phyloP scores from a whole-genome alignment of 1,139 yeast genomes.

The Geotrichum histeridarum region DNA sequence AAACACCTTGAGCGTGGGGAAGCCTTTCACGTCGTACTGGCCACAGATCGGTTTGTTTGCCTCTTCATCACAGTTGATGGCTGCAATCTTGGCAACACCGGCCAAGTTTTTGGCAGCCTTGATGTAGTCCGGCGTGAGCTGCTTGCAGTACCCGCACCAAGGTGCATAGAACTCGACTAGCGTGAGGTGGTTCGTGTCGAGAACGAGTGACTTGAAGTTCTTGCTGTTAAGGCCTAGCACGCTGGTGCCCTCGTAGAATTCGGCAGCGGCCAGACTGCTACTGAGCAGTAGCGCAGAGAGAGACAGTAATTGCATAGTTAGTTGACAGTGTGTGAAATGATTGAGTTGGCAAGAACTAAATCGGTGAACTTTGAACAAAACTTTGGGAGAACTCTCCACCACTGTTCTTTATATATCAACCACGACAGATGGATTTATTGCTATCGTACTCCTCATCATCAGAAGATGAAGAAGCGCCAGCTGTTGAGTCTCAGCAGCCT shows the following conservation, averaged over 20 bases:
- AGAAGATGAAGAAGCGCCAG: slow-evolving; percentile 4
- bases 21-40: slow-evolving; percentile 63
- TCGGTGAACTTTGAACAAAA: too few species aligned
- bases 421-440: slow-evolving; percentile 3
- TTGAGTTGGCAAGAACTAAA: too few species aligned
- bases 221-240: slow-evolving; percentile 50
- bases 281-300: neutral
- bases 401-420: too few species aligned
- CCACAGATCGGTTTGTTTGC: slow-evolving; percentile 65
- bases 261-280: neutral
- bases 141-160: slow-evolving; percentile 88
- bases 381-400: too few species aligned
- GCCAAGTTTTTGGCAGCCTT: slow-evolving; percentile 59
- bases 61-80: slow-evolving; percentile 79
- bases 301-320: too few species aligned
- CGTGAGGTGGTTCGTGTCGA: slow-evolving; percentile 67
- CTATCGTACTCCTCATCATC: slow-evolving; percentile 7
- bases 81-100: slow-evolving; percentile 66
- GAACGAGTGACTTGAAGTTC: slow-evolving; percentile 61
- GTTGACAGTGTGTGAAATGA: too few species aligned
- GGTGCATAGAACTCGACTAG: slow-evolving; percentile 94
- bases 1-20: slow-evolving; percentile 75
- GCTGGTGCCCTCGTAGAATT: slow-evolving; percentile 52
- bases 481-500: neutral
- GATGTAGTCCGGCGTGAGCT: slow-evolving; percentile 57